A percentile compares a stretch with the other conserved stretches of the same genome.
Evolutionary conservation across 345 rosid species (phyloP).

Genomic region (Toxicodendron radicans): DNA sequence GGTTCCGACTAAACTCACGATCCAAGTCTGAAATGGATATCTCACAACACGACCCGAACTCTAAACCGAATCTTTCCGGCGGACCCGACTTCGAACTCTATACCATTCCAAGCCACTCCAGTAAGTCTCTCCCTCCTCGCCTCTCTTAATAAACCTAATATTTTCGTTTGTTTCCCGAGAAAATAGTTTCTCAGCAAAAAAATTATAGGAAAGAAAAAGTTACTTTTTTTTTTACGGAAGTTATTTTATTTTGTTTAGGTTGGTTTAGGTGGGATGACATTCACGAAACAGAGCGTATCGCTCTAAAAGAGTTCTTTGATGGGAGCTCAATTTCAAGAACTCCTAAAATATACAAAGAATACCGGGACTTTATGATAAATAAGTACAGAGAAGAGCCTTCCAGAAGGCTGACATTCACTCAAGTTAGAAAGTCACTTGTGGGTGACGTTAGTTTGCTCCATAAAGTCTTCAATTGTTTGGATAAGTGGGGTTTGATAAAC

Average conservation of each 20-base stretch:
- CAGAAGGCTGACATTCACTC: conserved; percentile 70
- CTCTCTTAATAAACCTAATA: not conserved
- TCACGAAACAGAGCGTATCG: conserved; percentile 77
- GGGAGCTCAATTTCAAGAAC: conserved; percentile 84
- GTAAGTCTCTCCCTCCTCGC: conserved; percentile 36
- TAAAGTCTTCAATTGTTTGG: conserved; percentile 71
- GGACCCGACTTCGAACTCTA: conserved; percentile 65
- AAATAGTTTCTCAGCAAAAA: conserved; percentile 1
- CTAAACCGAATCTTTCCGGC: conserved; percentile 30
- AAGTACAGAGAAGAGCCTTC: conserved; percentile 82
- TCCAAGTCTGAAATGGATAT: conserved; percentile 32
- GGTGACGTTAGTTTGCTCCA: conserved; percentile 81
- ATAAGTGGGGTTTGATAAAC: conserved; percentile 80
- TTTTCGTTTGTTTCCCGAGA: conserved; percentile 10
- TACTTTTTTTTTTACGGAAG: conserved; percentile 3
- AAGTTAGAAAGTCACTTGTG: conserved; percentile 69
- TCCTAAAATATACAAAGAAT: conserved; percentile 90
- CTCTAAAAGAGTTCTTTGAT: conserved; percentile 75
- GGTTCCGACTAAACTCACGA: conserved; percentile 4
- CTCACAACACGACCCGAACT: conserved; percentile 40
- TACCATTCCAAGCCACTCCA: conserved; percentile 77
- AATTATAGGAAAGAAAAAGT: not conserved
- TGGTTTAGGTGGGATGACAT: conserved; percentile 96
- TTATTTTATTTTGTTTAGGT: conserved; percentile 34
- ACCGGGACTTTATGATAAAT: conserved; percentile 86